Conservation (phyloP, 148 eudicot species). For the Linanthus parryae region DNA sequence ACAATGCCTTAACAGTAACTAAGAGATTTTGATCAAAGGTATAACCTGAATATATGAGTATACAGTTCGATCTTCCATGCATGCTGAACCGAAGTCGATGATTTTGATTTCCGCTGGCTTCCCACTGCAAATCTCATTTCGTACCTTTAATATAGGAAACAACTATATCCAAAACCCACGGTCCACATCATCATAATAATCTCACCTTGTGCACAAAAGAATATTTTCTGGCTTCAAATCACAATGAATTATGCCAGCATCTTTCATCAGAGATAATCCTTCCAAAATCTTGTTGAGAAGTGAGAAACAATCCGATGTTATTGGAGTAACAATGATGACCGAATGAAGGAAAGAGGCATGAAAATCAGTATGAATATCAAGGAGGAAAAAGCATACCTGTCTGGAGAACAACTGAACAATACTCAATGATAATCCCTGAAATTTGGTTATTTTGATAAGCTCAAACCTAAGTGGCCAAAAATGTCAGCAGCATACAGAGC, state of each 20-base stretch:
- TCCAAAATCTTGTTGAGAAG: constrained; percentile 55
- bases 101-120: constrained; percentile 93
- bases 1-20: neutral
- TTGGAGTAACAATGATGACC: constrained; percentile 5
- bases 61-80: constrained; percentile 92
- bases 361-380: neutral
- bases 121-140: constrained; percentile 41
- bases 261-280: constrained; percentile 91
- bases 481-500: constrained; percentile 5
- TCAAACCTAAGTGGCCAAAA: constrained; percentile 52
- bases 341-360: neutral
- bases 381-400: constrained; percentile 48
- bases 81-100: constrained; percentile 98
- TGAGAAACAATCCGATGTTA: constrained; percentile 12
- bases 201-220: constrained; percentile 85
- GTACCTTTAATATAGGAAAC: constrained; percentile 6
- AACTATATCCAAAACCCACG: constrained; percentile 1
- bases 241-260: constrained; percentile 93
- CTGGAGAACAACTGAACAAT: constrained; percentile 93
- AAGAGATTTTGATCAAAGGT: constrained; percentile 1
- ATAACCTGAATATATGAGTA: constrained; percentile 98
- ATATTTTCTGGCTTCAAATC: constrained; percentile 98
- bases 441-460: constrained; percentile 76
- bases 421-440: constrained; percentile 85
- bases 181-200: constrained; percentile 11